Evolutionary conservation across 2,329 filamentous ascomycete genomes (phyloP).

Genomic region (Shiraia bambusicola): DNA sequence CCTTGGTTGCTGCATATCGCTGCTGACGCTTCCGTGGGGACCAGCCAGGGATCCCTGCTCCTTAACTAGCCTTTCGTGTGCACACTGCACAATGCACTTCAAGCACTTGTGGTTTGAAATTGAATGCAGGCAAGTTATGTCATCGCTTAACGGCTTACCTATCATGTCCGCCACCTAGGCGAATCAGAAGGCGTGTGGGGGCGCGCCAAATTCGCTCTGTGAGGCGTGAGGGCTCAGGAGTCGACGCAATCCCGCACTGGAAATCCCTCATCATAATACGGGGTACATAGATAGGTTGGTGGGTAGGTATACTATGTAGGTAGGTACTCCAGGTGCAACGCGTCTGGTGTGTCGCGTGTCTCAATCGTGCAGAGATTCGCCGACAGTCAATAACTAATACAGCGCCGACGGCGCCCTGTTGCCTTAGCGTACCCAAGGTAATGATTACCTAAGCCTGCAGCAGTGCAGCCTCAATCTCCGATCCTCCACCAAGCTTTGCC

Average conservation of each 20-base stretch:
- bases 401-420: conserved; percentile 9
- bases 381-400: conserved; percentile 6
- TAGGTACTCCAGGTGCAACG: conserved; percentile 8
- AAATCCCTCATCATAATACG: conserved; percentile 28
- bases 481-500: conserved; percentile 25
- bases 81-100: too few relatives aligned
- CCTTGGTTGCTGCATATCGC: conserved; percentile 13
- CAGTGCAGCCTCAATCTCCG: conserved; percentile 13
- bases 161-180: conserved; percentile 12
- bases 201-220: neutral
- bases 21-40: conserved; percentile 20
- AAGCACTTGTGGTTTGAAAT: too few relatives aligned
- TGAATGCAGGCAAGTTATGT: conserved; percentile 15
- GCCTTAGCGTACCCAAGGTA: conserved; percentile 3
- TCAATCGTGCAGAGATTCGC: conserved; percentile 6
- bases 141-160: conserved; percentile 21
- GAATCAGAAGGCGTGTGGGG: conserved; percentile 3
- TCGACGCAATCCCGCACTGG: conserved; percentile 7
- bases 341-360: conserved; percentile 10
- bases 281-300: too few relatives aligned
- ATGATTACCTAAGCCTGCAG: too few relatives aligned
- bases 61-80: conserved; percentile 11
- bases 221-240: too few relatives aligned
- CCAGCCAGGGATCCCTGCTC: conserved; percentile 17
- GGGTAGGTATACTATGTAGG: too few relatives aligned